These are phyloP conservation scores for Taxawa tesnikishii DNA, from an alignment of 2,329 filamentous ascomycete genomes.

Conservation along the genomic window DNA sequence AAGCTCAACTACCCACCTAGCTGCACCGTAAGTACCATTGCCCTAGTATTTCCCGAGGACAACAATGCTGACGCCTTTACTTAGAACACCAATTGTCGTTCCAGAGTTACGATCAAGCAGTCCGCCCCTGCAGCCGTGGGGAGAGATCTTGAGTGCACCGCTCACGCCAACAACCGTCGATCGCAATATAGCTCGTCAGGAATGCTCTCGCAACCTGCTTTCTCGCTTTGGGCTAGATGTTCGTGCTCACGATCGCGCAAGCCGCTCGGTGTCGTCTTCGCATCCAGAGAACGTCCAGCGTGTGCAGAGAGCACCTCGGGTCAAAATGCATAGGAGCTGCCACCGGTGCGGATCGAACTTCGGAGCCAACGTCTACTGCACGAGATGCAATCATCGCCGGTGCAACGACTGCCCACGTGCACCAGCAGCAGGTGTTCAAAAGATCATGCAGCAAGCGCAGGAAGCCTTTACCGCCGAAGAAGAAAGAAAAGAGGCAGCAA, in stretches of 20 bases:
- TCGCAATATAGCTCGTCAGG: constrained; percentile 3
- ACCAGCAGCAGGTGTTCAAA: constrained; percentile 3
- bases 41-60: too few species aligned
- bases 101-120: too few species aligned
- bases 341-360: constrained; percentile 6
- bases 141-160: too few species aligned
- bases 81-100: too few species aligned
- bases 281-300: constrained; percentile 1
- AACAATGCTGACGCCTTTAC: too few species aligned
- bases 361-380: constrained; percentile 4
- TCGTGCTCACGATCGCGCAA: neutral
- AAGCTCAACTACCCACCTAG: too few species aligned
- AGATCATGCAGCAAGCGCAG: constrained; percentile 6
- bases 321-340: constrained; percentile 5
- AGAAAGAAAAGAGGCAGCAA: neutral
- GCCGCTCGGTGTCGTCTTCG: too few species aligned
- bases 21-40: too few species aligned
- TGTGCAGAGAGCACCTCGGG: constrained; percentile 5
- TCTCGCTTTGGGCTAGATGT: constrained; percentile 5
- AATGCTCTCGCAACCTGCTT: constrained; percentile 2
- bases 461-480: constrained; percentile 3
- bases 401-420: constrained; percentile 5
- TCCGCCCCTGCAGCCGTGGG: too few species aligned
- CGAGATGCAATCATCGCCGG: constrained; percentile 3
- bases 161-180: too few species aligned